Evolutionary conservation across 306 rosid genomes (phyloP), one percentile per base, ranked within the genome.

Genomic region (Gleditsia sinensis): DNA sequence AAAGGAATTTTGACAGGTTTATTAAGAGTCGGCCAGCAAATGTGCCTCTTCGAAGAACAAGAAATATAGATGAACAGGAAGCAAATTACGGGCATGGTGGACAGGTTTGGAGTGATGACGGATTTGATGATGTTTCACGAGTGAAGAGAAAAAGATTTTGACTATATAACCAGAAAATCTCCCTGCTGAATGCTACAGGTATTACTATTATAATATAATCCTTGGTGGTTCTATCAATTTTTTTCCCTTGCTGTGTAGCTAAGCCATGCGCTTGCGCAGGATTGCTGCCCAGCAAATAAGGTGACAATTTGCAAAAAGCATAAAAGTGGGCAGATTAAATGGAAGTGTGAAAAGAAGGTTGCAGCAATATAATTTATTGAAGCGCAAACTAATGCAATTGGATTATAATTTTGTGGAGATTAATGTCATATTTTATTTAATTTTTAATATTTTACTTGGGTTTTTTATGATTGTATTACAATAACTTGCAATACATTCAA

Each of bases 121-220:
- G 87, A 55, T 86, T 89, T 83, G 92, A 87, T 72, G 96, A 87
- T 11, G 80, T 85, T 11, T 86, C 97, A 1, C 81, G 91, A 33
- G 86, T 85, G 32, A 93, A 88, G 77, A 91, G 96, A 72, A 88
- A 89, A 82, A 85, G 94, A 72, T 89, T 84, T 84, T 89, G 85
- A 89, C n/a, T n/a, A n/a, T 28, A 42, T 37, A 11, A 39, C 53
- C 58, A 49, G 49, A 51, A 32, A 59, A 66, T n/a, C 68, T 54
- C 57, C 67, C 68, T 58, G 68, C 51, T 48, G 34, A 36, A 58
- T 76, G 67, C 48, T 53, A 77, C 70, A 59, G 57, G 60, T 40
- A 57, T 72, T 66, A 46, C 56, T 48, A 57, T 50, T 17, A 59
- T 83, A 76, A 39, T 57, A 61, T 30, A 63, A 5, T 68, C 64